Evolutionary conservation across 1,139 yeast genomes (phyloP).

Genomic region (Debaryomycetaceae sp.): DNA sequence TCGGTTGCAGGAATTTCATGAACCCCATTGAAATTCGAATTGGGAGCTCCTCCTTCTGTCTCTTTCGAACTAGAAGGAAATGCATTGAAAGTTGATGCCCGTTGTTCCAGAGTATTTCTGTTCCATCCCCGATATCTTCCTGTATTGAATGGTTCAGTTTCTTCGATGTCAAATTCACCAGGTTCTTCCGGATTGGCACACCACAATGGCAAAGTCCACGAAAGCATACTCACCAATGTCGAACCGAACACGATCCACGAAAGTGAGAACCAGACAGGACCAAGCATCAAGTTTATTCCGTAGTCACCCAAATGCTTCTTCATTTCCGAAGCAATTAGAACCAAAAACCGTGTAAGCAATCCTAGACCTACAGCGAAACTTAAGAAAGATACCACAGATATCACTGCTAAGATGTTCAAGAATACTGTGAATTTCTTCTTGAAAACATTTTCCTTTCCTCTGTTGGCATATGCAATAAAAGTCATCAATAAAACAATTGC

Average conservation of each 20-base stretch:
- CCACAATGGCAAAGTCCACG: slow-evolving; percentile 44
- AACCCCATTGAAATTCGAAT: neutral
- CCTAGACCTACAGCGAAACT: slow-evolving; percentile 27
- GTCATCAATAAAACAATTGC: slow-evolving; percentile 25
- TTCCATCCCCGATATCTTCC: neutral
- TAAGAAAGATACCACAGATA: slow-evolving; percentile 33
- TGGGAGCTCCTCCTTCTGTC: neutral
- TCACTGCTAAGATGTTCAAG: slow-evolving; percentile 28
- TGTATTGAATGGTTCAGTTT: slow-evolving; percentile 5
- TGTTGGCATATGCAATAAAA: slow-evolving; percentile 30
- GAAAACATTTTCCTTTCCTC: slow-evolving; percentile 31
- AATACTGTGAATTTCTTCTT: slow-evolving; percentile 23
- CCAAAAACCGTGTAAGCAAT: slow-evolving; percentile 23
- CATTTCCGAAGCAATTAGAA: slow-evolving; percentile 25
- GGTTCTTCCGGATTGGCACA: slow-evolving; percentile 39
- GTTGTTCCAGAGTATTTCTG: neutral
- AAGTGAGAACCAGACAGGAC: slow-evolving; percentile 40
- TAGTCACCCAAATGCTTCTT: slow-evolving; percentile 33
- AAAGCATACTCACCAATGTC: slow-evolving; percentile 21
- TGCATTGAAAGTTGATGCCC: neutral
- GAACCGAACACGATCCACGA: slow-evolving; percentile 33
- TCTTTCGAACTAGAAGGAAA: neutral
- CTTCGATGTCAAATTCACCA: slow-evolving; percentile 20
- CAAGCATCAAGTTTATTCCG: slow-evolving; percentile 43
- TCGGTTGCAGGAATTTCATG: slow-evolving; percentile 1